Conservation (phyloP, 2,329 filamentous ascomycete genomes). For the Penicillium brevicompactum region DNA sequence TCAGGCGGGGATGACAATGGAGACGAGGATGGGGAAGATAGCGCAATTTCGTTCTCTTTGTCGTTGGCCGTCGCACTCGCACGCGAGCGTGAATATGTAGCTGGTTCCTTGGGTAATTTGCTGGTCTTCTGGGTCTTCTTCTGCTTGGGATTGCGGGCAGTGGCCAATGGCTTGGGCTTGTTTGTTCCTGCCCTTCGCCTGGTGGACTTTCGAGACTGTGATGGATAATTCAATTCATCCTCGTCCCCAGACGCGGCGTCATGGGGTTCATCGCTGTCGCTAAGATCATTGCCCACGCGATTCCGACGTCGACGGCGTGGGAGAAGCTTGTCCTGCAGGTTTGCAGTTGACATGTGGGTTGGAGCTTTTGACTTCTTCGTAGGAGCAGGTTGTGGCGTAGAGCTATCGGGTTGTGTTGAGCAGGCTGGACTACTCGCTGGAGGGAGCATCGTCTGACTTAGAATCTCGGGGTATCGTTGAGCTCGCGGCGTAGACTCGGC, state of each 20-base stretch:
- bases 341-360: conserved; percentile 35
- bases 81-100: conserved; percentile 17
- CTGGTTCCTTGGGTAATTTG: conserved; percentile 8
- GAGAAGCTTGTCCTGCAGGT: conserved; percentile 38
- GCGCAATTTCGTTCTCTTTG: conserved; percentile 34
- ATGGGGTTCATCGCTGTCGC: conserved; percentile 29
- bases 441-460: conserved; percentile 41
- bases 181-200: conserved; percentile 17
- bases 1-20: conserved; percentile 36
- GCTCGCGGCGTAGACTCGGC: conserved; percentile 10
- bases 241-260: conserved; percentile 32
- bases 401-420: conserved; percentile 7
- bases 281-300: conserved; percentile 16
- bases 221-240: conserved; percentile 39
- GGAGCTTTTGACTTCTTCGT: conserved; percentile 13
- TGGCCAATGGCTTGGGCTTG: conserved; percentile 25
- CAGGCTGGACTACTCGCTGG: conserved; percentile 38
- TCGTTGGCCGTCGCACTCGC: conserved; percentile 13
- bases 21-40: conserved; percentile 37
- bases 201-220: conserved; percentile 12
- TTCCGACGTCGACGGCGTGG: conserved; percentile 33
- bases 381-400: not conserved
- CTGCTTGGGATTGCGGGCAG: conserved; percentile 17
- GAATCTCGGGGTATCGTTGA: conserved; percentile 21
- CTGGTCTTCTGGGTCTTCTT: conserved; percentile 15